Conservation (phyloP, 345 rosid genomes). For the Dipteronia dyeriana region DNA sequence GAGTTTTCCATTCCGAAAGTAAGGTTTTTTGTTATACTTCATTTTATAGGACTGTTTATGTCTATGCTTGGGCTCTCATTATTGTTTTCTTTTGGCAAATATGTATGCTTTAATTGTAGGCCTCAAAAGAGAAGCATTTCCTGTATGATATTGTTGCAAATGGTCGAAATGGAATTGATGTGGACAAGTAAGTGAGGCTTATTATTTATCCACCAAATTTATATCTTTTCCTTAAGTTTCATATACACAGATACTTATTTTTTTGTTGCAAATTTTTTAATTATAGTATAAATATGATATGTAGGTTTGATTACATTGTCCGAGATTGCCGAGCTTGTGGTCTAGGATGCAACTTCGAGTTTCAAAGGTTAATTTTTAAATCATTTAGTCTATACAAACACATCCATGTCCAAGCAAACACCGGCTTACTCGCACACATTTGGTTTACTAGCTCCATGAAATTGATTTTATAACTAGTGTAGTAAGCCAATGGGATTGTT, state of each 20-base stretch:
- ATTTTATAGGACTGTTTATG: constrained; percentile 10
- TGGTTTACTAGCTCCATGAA: neutral
- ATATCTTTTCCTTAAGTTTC: constrained; percentile 8
- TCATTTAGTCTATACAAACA: constrained; percentile 12
- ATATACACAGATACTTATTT: neutral
- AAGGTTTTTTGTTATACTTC: constrained; percentile 24
- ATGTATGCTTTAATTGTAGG: constrained; percentile 39
- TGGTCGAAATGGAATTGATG: constrained; percentile 96
- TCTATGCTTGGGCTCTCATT: constrained; percentile 8
- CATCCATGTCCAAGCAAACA: neutral
- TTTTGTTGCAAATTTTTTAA: constrained; percentile 6
- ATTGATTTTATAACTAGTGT: constrained; percentile 2
- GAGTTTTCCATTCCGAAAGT: constrained; percentile 59
- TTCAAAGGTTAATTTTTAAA: constrained; percentile 59
- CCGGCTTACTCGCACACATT: neutral
- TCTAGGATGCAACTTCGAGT: constrained; percentile 81
- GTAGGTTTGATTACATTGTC: constrained; percentile 92
- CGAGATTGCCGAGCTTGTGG: constrained; percentile 96
- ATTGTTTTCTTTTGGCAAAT: neutral
- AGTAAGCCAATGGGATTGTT: neutral
- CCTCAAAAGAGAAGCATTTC: constrained; percentile 62
- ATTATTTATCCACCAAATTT: constrained; percentile 11
- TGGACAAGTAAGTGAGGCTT: constrained; percentile 71
- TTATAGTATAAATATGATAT: constrained; percentile 13
- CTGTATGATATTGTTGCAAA: constrained; percentile 97